These are phyloP conservation scores for Pseudocercospora fuligena DNA, from an alignment of 2,329 filamentous ascomycete species.

Conservation along the genomic window DNA sequence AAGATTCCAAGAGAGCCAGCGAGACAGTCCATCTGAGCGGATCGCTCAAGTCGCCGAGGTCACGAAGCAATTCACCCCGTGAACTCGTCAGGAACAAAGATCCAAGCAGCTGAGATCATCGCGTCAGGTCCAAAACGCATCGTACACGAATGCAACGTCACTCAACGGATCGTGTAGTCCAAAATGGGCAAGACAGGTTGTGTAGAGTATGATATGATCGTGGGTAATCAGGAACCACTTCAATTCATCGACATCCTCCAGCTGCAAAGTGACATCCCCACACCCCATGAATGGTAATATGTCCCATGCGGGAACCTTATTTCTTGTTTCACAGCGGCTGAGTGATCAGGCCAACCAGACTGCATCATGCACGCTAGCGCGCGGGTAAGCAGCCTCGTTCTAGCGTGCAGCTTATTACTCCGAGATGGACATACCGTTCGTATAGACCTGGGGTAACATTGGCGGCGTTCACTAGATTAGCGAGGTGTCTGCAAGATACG, in stretches of 20 bases:
- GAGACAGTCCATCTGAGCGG: not conserved
- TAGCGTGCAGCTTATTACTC: not conserved
- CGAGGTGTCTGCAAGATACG: not conserved
- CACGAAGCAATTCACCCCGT: not conserved
- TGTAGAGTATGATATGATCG: not conserved
- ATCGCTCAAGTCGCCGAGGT: not conserved
- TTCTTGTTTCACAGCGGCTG: not conserved
- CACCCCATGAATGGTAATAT: not conserved
- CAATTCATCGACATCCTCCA: not conserved
- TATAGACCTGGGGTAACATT: not conserved
- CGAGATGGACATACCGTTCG: not conserved
- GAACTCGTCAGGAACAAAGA: not conserved
- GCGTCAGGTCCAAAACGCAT: not conserved
- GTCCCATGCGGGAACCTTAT: not conserved
- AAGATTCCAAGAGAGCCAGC: not conserved
- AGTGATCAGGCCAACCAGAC: not conserved
- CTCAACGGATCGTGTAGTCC: not conserved
- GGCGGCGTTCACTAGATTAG: not conserved
- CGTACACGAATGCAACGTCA: not conserved
- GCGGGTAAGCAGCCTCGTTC: not conserved
- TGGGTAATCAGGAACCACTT: not conserved
- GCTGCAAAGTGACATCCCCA: not conserved
- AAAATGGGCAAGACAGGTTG: not conserved
- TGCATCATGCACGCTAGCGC: not conserved
- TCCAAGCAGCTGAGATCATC: not conserved